A percentile compares a stretch with the other conserved stretches of the same genome.
Evolutionary conservation across 768 basidiomycete genomes (phyloP).

Genomic region (Punctularia strigosozonata): DNA sequence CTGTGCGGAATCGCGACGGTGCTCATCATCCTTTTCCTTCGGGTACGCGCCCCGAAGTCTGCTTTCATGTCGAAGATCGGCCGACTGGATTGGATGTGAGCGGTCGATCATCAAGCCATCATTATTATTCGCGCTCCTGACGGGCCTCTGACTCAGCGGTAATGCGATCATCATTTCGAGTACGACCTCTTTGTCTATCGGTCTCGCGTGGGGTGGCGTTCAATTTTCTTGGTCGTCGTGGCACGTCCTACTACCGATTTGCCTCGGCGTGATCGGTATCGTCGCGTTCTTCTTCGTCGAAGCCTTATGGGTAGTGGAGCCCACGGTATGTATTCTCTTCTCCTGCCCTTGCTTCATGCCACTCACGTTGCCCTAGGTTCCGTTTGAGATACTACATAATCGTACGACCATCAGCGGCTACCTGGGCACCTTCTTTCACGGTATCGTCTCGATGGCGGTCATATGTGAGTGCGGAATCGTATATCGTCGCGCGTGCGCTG

Average conservation of each 20-base stretch:
- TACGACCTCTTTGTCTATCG: conserved; percentile 9
- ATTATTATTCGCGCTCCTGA: not conserved
- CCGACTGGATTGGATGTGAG: conserved; percentile 4
- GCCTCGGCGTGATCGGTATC: conserved; percentile 22
- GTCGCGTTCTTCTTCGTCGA: conserved; percentile 22
- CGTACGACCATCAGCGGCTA: conserved; percentile 14
- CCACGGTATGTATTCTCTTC: conserved; percentile 9
- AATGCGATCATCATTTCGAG: conserved; percentile 12
- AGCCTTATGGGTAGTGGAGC: conserved; percentile 11
- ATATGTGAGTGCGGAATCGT: conserved; percentile 5
- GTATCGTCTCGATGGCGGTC: conserved; percentile 6
- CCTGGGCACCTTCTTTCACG: conserved; percentile 6
- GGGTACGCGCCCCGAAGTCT: conserved; percentile 16
- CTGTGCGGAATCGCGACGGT: conserved; percentile 17
- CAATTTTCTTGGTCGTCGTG: conserved; percentile 21
- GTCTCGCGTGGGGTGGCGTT: conserved; percentile 23
- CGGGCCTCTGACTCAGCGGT: conserved; percentile 13
- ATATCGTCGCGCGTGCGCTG: not conserved
- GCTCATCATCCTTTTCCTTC: conserved; percentile 19
- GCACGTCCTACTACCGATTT: conserved; percentile 22
- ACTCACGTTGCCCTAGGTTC: conserved; percentile 7
- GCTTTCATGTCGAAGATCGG: too few relatives aligned
- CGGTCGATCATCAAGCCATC: not conserved
- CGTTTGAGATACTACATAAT: conserved; percentile 17
- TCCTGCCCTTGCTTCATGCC: not conserved